Evolutionary conservation across 208 protist genomes (phyloP), one percentile per base, ranked within the genome.

Genomic region (Crithidia bombi): DNA sequence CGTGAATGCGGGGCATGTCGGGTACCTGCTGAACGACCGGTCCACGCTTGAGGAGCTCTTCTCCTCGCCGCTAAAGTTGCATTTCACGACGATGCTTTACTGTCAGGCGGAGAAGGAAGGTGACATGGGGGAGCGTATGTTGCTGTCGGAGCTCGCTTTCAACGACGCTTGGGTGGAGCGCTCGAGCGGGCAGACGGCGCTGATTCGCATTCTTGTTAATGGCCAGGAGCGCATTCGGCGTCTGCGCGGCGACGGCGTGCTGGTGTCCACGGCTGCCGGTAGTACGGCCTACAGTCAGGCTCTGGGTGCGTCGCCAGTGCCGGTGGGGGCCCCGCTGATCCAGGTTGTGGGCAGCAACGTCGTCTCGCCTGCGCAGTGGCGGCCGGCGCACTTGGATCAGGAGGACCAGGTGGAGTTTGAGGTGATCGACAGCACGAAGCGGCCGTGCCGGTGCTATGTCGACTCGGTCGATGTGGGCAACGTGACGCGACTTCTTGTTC

Each of bases 81-180:
- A 97, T 81, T 87, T 79, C 10, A 88, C 85, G 7, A 92, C 81
- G 19, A 95, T 97, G 89, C 83, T 97, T 3, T 97, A 95, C 74
- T 93, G 86, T 69, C 78, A 94, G 56, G 86, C 89, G 0, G 89
- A 95, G 74, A 83, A 85, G 64, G 88, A 93, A 65, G 79, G 78
- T 21, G 70, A 75, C 52, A 79, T 73, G 17, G 86, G 84, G 7
- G 86, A 93, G 75, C 82, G 85, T 44, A 76, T 85, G 58, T 38
- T 94, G 41, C 76, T 91, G 30, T 87, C 86, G 4, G 84, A 97
- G 69, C 72, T 97, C 30, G 92, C 92, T 61, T 95, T 97, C 81
- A 97, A 97, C 69, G 92, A 97, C 64, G 92, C 92, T 1, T 97
- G 92, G 92, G 82, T 97, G 56, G 89, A 97, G 83, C 89, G 92